Evolutionary conservation across 202 grass and related monocot genomes (phyloP), one percentile per base, ranked within the genome.

Genomic region (Zizania palustris): DNA sequence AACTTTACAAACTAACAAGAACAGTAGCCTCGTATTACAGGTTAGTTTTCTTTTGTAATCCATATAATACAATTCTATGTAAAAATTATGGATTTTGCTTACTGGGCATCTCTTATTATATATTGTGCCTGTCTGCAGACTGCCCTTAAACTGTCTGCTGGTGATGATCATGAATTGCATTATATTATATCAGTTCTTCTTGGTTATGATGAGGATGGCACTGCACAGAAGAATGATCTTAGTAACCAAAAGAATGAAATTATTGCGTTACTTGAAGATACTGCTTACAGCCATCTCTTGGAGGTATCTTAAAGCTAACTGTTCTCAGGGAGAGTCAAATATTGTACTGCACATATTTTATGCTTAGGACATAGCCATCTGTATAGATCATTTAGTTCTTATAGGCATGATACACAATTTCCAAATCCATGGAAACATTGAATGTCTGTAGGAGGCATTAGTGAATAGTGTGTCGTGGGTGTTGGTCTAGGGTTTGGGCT

Each of bases 1-100:
- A 63, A 75, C 13, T 48, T 84, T 98, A 77, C 83, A 81, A 85
- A 63, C 74, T 61, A 83, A 92, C 61, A 91, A 98, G 63, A 90
- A 90, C 65, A 94, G 95, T 73, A 98, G 95, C 84, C 90, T 98
- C 74, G 91, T 94, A 72, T 91, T 95, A 70, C 91, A 92, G 89
- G 91, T 90, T 83, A 49, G 67, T 82, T 36, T 36, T 76, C 53
- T 77, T 34, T 74, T 78, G 1, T 38, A 73, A 35, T 73, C 44
- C 51, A 33, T 40, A 65, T 1, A 50, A 16, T 46, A 68, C 74
- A 60, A 36, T 60, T 68, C 6, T 81, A 61, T 28, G 1, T 46
- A 19, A 10, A 36, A 18, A 13, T 42, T 63, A n/a, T 70, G 22
- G 42, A 38, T 78, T 85, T 83, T 81, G 34, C 49, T 49, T 68